Conservation (phyloP, 805 yeast species). For the Suhomyces kilbournensis region DNA sequence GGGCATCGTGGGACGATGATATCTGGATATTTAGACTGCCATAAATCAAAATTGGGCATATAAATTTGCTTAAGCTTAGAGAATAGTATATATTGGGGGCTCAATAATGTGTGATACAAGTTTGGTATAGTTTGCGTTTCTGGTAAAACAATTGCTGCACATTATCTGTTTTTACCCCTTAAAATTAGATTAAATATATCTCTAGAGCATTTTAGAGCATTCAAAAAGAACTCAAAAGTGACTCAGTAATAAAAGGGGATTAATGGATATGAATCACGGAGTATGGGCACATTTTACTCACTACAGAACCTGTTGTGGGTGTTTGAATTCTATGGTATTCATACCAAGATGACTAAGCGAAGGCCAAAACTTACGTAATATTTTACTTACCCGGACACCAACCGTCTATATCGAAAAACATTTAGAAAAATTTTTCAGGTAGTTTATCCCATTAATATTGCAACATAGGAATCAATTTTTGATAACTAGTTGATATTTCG, state of each 20-base stretch:
- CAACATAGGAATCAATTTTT: conserved; percentile 1
- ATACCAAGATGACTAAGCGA: neutral
- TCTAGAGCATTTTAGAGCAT: neutral
- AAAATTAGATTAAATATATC: neutral
- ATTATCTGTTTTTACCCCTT: neutral
- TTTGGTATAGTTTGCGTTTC: neutral
- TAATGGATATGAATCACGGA: neutral
- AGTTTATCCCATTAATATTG: neutral
- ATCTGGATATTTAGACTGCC: conserved; percentile 5
- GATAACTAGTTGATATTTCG: conserved; percentile 4
- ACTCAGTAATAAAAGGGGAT: neutral
- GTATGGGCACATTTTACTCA: neutral
- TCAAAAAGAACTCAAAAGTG: neutral
- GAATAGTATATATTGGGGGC: neutral
- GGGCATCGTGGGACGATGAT: conserved; percentile 9
- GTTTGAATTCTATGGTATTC: neutral
- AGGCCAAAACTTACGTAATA: neutral
- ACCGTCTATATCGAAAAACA: conserved; percentile 1
- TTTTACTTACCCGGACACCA: conserved; percentile 11
- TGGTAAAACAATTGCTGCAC: neutral
- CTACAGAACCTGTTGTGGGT: neutral
- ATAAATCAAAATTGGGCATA: neutral
- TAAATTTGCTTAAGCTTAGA: neutral
- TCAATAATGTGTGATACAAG: neutral
- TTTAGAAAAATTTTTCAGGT: conserved; percentile 10